phyloP scores from a whole-genome alignment of 441 rosid species.

The Gossypium trilobum region DNA sequence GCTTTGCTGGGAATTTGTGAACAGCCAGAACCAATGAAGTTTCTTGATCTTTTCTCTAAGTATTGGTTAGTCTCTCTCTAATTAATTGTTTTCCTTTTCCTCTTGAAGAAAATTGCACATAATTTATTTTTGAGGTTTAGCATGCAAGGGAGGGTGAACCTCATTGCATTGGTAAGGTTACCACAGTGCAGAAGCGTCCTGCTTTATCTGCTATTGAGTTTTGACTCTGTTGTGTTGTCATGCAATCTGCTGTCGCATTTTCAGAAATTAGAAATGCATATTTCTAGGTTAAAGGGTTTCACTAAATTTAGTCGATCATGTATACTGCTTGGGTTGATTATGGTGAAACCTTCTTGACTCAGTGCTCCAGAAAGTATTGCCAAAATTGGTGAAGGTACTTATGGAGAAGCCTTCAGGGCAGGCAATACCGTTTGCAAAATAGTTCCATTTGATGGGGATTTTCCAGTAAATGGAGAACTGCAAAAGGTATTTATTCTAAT shows the following conservation, averaged over 20 bases:
- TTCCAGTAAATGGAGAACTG: conserved; percentile 77
- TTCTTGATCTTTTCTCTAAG: conserved; percentile 61
- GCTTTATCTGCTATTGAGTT: background rate
- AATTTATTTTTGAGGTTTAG: background rate
- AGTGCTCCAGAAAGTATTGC: conserved; percentile 60
- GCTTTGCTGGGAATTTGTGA: conserved; percentile 61
- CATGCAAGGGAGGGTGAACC: background rate
- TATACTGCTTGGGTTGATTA: conserved; percentile 16
- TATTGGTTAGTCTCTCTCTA: conserved; percentile 47
- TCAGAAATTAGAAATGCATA: background rate
- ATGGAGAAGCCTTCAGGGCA: conserved; percentile 81
- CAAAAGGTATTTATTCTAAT: conserved; percentile 54
- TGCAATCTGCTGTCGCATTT: background rate
- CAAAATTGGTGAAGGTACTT: conserved; percentile 96
- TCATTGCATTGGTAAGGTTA: background rate
- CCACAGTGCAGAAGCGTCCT: background rate
- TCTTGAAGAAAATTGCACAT: background rate
- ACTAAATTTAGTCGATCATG: conserved; percentile 6
- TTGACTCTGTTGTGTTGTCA: background rate
- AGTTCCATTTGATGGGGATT: conserved; percentile 88
- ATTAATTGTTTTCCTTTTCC: conserved; percentile 1
- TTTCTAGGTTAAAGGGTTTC: background rate
- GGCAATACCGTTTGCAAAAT: conserved; percentile 83
- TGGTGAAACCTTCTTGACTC: conserved; percentile 20
- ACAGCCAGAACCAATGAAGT: conserved; percentile 49